Conservation (phyloP, 306 rosid species). For the Inga oerstediana region DNA sequence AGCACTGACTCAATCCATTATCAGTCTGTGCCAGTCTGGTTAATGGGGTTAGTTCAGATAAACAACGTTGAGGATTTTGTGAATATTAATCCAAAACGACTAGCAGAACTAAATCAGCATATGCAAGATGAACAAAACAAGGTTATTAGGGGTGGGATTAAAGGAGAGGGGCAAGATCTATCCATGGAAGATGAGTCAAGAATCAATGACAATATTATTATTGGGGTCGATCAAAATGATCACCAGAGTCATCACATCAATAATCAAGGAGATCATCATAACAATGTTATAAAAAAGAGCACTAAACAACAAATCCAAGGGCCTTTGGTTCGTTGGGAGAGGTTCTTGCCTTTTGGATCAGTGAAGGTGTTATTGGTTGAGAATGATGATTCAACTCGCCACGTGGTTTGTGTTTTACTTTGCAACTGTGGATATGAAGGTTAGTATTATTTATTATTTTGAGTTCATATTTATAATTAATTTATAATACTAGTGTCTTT, state of each 20-base stretch:
- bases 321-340: constrained; percentile 44
- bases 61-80: constrained; percentile 17
- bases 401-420: constrained; percentile 42
- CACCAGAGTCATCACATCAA: not conserved
- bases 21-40: constrained; percentile 30
- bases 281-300: too few species aligned
- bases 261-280: not conserved
- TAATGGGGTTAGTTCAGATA: constrained; percentile 32
- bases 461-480: not conserved
- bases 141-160: constrained; percentile 7
- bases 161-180: constrained; percentile 37
- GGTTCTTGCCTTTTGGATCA: constrained; percentile 40
- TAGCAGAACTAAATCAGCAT: constrained; percentile 14
- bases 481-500: not conserved
- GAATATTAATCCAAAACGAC: not conserved
- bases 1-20: constrained; percentile 22
- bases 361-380: constrained; percentile 48
- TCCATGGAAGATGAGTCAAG: constrained; percentile 33
- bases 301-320: constrained; percentile 28
- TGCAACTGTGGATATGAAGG: constrained; percentile 49
- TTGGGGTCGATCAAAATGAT: constrained; percentile 6
- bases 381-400: constrained; percentile 49
- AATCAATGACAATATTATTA: constrained; percentile 20
- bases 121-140: constrained; percentile 19
- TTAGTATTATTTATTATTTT: constrained; percentile 1